Conservation (phyloP, 1,284 basidiomycete genomes). For the Bondarzewia mesenterica region DNA sequence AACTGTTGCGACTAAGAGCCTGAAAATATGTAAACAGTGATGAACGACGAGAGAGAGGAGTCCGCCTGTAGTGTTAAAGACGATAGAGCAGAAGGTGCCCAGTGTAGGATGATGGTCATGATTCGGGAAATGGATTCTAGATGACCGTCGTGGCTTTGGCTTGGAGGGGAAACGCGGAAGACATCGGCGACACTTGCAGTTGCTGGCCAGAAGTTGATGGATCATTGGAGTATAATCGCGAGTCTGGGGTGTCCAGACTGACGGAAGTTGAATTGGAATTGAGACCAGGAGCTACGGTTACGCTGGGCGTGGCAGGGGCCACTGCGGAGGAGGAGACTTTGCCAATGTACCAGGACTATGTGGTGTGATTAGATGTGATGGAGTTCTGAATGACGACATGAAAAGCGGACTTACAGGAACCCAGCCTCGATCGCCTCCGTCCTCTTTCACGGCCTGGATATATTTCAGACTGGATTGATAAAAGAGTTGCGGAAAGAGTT, state of each 20-base stretch:
- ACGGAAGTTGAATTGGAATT: slow-evolving; percentile 3
- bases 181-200: slow-evolving; percentile 17
- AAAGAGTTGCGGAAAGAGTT: background rate
- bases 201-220: slow-evolving; percentile 8
- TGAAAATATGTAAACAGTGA: background rate
- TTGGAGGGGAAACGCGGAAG: slow-evolving; percentile 19
- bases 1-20: background rate
- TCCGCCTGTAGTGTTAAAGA: background rate
- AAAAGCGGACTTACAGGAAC: slow-evolving; percentile 55
- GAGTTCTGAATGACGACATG: background rate
- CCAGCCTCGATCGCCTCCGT: slow-evolving; percentile 85
- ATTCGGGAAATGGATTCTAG: background rate
- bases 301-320: slow-evolving; percentile 14
- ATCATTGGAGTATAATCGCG: slow-evolving; percentile 1
- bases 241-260: slow-evolving; percentile 7
- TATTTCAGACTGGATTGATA: slow-evolving; percentile 8
- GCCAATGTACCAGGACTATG: slow-evolving; percentile 22
- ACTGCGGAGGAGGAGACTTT: slow-evolving; percentile 17
- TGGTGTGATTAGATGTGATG: background rate
- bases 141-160: slow-evolving; percentile 13
- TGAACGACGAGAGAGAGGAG: background rate
- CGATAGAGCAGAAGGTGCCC: background rate
- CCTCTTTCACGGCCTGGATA: slow-evolving; percentile 76
- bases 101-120: background rate
- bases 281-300: slow-evolving; percentile 3